Evolutionary conservation across 129 eudicot species (phyloP).

Genomic region (Gnaphalium uliginosum): DNA sequence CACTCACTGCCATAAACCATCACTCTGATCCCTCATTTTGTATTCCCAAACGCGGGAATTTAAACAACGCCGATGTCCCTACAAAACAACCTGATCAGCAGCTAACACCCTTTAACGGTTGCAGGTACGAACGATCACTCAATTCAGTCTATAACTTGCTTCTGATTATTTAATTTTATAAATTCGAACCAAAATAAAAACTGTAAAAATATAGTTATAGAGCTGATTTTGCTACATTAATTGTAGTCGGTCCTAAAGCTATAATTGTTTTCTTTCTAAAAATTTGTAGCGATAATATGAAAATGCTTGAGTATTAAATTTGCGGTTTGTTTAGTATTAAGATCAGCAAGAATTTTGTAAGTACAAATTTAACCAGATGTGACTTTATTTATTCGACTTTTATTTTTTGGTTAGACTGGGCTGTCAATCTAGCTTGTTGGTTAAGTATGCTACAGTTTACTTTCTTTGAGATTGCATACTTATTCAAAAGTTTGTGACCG

Average conservation of each 20-base stretch:
- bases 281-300: slow-evolving; percentile 3
- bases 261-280: not conserved
- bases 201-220: not conserved
- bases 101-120: not conserved
- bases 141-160: not conserved
- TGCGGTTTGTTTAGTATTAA: not conserved
- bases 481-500: not conserved
- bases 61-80: not conserved
- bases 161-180: not conserved
- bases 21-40: slow-evolving; percentile 5
- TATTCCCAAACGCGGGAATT: slow-evolving; percentile 30
- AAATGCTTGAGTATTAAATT: not conserved
- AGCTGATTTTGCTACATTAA: slow-evolving; percentile 19
- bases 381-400: too few species aligned
- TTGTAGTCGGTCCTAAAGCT: not conserved
- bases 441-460: too few species aligned
- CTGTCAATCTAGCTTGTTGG: not conserved
- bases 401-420: not conserved
- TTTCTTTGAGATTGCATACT: not conserved
- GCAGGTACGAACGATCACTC: slow-evolving; percentile 14
- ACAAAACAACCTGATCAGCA: not conserved
- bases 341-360: not conserved
- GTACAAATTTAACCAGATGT: too few species aligned
- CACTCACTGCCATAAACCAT: slow-evolving; percentile 8
- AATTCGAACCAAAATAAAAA: not conserved